Base-by-base conservation (phyloP, 1,284 basidiomycete genomes). In the Caloboletus inedulis region DNA sequence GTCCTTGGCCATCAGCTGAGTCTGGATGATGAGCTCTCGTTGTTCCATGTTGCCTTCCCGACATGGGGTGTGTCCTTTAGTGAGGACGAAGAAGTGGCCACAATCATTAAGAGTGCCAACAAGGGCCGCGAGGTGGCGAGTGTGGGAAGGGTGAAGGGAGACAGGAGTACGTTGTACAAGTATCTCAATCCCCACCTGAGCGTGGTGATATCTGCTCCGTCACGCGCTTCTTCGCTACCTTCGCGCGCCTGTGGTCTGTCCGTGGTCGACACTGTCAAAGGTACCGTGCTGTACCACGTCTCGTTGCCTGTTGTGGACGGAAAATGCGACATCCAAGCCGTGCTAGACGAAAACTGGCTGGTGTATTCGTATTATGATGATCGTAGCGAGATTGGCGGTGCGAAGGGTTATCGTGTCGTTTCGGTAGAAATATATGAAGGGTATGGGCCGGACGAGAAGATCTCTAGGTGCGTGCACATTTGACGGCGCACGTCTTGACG, bases 151-250 rank as follows among this genome's bases (percentile, higher is more conserved):
- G 93, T 96, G 4, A 74, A 92, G 2, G 93, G 91, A 7, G 87
- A 97, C 69, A 84, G 95, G 53, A 84, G 83, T 27, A 94, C 94
- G 36, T 70, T 98, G 50, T 96, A 97, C 79, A 98, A 98, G 74
- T 97, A 96, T 67, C 79, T 98, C 57, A 96, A 96, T 68, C 88
- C 90, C 6, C 84, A 92, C 59, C 64, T 93, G 16, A 76, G 87
- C 39, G 81, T 87, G 3, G 74, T 92, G 27, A 73, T 87, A 7
- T 89, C 87, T 14, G 70, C 77, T 4, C 56, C 64, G 4, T 49
- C 49, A 1, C 55, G 21, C 18, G 7, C 40, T 2, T 52, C 59
- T 2, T 34, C 52, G 2, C 4, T 47, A 3, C 9, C 53, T 43
- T 51, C 54, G 1, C 23, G 50, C 14, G 16, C 40, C 10, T 91